phyloP scores from a whole-genome alignment of 139 green algal species.

The Parachlorella kessleri region DNA sequence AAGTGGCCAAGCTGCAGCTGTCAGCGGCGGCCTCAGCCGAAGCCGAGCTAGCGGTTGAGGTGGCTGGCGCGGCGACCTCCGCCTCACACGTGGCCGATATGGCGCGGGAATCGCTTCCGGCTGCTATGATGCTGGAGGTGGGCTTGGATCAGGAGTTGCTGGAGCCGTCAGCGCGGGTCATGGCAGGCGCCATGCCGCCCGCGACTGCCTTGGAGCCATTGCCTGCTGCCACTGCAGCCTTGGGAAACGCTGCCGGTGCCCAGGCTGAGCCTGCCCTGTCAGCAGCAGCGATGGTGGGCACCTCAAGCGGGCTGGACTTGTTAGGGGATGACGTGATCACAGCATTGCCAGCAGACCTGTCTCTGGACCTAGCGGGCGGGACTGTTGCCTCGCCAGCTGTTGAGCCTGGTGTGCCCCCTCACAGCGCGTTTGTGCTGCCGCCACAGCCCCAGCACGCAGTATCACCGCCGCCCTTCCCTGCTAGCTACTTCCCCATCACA shows the following conservation, averaged over 20 bases:
- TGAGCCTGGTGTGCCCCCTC: no score
- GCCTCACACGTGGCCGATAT: neutral
- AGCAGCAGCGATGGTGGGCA: neutral
- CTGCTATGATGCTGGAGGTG: slow-evolving; percentile 7
- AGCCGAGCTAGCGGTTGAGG: neutral
- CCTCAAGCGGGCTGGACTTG: neutral
- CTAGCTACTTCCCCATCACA: slow-evolving; percentile 20
- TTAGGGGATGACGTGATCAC: slow-evolving; percentile 20
- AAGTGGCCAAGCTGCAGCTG: slow-evolving; percentile 36
- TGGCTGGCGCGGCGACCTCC: neutral
- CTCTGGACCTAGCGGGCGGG: slow-evolving; percentile 14
- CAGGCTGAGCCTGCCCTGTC: no score
- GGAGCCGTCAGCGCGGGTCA: no score
- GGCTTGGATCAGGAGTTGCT: slow-evolving; percentile 9
- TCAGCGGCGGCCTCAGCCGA: neutral
- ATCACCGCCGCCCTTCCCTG: slow-evolving; percentile 22
- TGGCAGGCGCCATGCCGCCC: no score
- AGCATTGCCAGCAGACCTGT: slow-evolving; percentile 20
- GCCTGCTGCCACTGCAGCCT: no score
- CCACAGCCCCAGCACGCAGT: slow-evolving; percentile 2
- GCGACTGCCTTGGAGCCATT: no score
- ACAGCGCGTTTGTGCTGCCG: neutral
- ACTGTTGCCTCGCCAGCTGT: no score
- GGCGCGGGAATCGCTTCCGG: neutral
- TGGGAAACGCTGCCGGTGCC: no score